Evolutionary conservation across 345 rosid genomes (phyloP), one percentile per base, ranked within the genome.

Genomic region (Garcia nutans): DNA sequence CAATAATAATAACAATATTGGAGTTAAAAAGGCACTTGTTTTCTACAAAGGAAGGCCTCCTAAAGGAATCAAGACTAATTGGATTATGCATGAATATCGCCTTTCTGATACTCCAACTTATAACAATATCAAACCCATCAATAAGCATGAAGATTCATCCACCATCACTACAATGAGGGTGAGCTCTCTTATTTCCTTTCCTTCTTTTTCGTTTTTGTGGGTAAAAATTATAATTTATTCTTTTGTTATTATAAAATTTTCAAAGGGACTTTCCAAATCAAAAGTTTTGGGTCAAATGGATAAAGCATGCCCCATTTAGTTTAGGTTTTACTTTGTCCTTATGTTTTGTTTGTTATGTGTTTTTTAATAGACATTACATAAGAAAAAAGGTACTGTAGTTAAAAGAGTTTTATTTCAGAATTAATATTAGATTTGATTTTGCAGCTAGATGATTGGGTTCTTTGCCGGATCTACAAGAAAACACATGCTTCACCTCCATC

Each of bases 51-150:
- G 99, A n/a, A 93, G 86, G 82, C 99, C 99, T 47, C 99, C 98
- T 0, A 93, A 88, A 78, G 99, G 99, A 66, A 78, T 86, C 57
- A 96, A 96, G 83, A 96, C 99, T 42, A 87, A 89, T 66, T 96
- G 99, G 99, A 96, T 96, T 81, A 96, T 96, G 99, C 99, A 96
- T 74, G 99, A 96, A 71, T 96, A 93, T 85, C 90, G 99, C 68
- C 87, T 96, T 13, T 49, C 90, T 0, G 96, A 93, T 20, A 61
- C 81, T 72, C 76, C 64, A 64, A 65, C 31, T 58, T 58, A 73
- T 79, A 73, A 71, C 79, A 73, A 71, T 77, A 70, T 50, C 82
- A 84, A 55, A 56, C 82, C 86, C 47, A 70, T 72, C 72, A 69
- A 44, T 16, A 91, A 83, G 81, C 82, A 87, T 33, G 91, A 85